phyloP scores from a whole-genome alignment of 192 early-diverging fungal species.

The Coemansia sp. region DNA sequence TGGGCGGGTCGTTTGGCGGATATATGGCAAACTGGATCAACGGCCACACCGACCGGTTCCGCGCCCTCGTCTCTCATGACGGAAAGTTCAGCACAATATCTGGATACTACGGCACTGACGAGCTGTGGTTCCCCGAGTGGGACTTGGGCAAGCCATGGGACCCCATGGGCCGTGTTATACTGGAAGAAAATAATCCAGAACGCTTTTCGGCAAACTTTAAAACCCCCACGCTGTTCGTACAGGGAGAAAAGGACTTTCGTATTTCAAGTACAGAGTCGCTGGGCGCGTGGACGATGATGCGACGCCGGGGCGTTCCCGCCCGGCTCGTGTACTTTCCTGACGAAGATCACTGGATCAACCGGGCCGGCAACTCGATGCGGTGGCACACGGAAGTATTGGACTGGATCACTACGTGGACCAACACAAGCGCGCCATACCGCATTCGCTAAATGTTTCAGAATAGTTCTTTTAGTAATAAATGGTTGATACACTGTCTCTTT shows the following conservation, averaged over 20 bases:
- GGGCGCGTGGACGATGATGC: conserved; percentile 70
- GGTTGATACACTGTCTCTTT: too few relatives aligned
- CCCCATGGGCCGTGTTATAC: conserved; percentile 50
- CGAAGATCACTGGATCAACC: conserved; percentile 72
- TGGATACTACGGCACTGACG: conserved; percentile 72
- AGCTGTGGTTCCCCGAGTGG: conserved; percentile 76
- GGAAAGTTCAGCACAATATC: conserved; percentile 67
- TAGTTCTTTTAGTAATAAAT: too few relatives aligned
- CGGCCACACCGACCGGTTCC: conserved; percentile 70
- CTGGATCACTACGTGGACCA: conserved; percentile 57
- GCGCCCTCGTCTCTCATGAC: conserved; percentile 69
- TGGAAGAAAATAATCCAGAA: conserved; percentile 64
- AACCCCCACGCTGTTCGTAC: conserved; percentile 78
- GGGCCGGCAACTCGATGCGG: conserved; percentile 68
- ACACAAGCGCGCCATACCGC: conserved; percentile 32
- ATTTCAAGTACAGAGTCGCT: conserved; percentile 68
- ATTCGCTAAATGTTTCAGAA: conserved; percentile 14
- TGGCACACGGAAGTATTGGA: conserved; percentile 71
- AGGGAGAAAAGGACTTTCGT: conserved; percentile 70
- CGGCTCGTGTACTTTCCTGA: conserved; percentile 75
- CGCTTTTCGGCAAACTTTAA: conserved; percentile 66
- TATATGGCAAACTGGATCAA: conserved; percentile 88
- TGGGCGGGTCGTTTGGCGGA: conserved; percentile 80
- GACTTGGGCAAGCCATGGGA: conserved; percentile 72
- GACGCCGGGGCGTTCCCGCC: conserved; percentile 67